phyloP scores from a whole-genome alignment of 805 yeast species.

The Kodamaea restingae region DNA sequence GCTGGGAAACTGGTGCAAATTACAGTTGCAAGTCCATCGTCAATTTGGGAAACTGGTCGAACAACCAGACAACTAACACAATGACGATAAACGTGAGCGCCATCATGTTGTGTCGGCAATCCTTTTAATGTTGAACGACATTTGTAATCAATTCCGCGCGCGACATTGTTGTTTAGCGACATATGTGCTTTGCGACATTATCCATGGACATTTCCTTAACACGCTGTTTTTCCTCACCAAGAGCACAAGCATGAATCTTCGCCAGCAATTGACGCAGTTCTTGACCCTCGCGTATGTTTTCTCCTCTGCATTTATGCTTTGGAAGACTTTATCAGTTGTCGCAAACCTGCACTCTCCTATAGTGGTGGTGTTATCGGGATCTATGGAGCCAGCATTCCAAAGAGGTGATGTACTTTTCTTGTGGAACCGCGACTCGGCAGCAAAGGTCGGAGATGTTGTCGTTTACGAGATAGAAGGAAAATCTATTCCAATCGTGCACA shows the following conservation, averaged over 20 bases:
- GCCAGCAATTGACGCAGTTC: slow-evolving; percentile 59
- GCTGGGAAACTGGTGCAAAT: too few relatives aligned
- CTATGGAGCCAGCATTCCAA: slow-evolving; percentile 99
- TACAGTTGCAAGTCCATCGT: too few relatives aligned
- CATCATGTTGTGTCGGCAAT: too few relatives aligned
- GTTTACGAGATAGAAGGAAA: slow-evolving; percentile 81
- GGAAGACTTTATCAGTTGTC: slow-evolving; percentile 76
- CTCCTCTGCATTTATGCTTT: slow-evolving; percentile 85
- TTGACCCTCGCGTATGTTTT: slow-evolving; percentile 74
- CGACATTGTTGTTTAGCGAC: background rate
- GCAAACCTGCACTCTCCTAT: slow-evolving; percentile 88
- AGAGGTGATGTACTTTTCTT: slow-evolving; percentile 90
- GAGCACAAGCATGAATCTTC: slow-evolving; percentile 49
- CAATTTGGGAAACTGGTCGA: too few relatives aligned
- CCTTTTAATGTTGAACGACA: too few relatives aligned
- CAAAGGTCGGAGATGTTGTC: slow-evolving; percentile 86
- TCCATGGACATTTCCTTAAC: background rate
- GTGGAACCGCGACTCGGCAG: slow-evolving; percentile 73
- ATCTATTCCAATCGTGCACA: slow-evolving; percentile 92
- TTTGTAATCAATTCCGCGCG: background rate
- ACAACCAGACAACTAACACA: too few relatives aligned
- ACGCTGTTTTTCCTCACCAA: slow-evolving; percentile 4
- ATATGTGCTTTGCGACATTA: background rate
- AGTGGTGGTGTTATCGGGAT: slow-evolving; percentile 95
- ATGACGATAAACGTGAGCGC: too few relatives aligned